Evolutionary conservation across 176 grass and related monocot genomes (phyloP), one percentile per base, ranked within the genome.

Genomic region (Bothriochloa decipiens): DNA sequence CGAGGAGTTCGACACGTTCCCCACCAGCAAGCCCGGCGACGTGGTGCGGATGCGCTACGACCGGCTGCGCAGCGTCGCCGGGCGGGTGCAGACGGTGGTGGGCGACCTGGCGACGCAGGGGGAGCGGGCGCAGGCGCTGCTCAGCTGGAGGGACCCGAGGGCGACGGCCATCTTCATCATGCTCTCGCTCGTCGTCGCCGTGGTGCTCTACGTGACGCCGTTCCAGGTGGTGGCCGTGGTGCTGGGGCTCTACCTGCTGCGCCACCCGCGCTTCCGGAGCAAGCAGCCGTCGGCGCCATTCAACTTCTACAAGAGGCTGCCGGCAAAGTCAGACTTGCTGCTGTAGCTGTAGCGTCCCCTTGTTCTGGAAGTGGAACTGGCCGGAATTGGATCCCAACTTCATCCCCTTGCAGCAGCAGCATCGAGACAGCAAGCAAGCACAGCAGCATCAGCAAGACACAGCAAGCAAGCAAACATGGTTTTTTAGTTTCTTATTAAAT

Each of bases 1-100:
- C 52, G 94, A 97, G 84, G 94, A 97, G 83, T 97, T 97, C 66
- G 94, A 97, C 86, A 90, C 86, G 0, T 97, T 97, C 80, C 94
- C 93, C 0, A 87, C 94, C 1, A n/a, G 37, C 16, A 93, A 89
- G 81, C 33, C 83, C 0, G 2, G 17, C 0, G 88, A 97, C 25
- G 28, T 90, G 0, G 94, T 97, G n/a, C 28, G 86, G 27, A 90
- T 92, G 92, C 70, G 94, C 37, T 97, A 97, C 76, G 94, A 94
- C 80, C 78, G 92, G 8, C 88, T 97, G 75, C 75, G 90, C 64
- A 93, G 81, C 72, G 86, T 96, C 0, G 88, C 79, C 0, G 88
- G 88, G 1, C 50, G 88, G 4, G 84, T 91, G 85, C 94, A 96
- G 88, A 96, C 86, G 22, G 91, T 86, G 27, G 81, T 79, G 1